A percentile compares a stretch with the other conserved stretches of the same genome.
These are phyloP conservation scores for Penicillium waksmanii DNA, from an alignment of 495 filamentous ascomycete genomes.

Conservation along the genomic window DNA sequence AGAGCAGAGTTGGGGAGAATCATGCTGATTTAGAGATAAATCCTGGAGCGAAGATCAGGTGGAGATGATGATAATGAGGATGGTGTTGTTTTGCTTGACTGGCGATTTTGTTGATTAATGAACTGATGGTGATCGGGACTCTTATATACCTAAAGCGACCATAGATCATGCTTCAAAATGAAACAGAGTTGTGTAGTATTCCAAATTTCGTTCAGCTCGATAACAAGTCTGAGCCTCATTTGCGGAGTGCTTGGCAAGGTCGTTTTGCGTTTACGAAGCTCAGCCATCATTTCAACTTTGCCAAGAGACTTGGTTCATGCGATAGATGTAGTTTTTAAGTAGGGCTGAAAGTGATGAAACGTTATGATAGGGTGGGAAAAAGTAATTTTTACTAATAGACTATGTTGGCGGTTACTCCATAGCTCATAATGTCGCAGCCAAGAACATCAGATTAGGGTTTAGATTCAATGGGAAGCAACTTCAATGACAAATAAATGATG, in stretches of 20 bases:
- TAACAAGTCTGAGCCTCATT: constrained; percentile 7
- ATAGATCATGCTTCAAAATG: too few relatives aligned
- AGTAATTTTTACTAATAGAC: too few relatives aligned
- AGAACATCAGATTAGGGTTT: too few relatives aligned
- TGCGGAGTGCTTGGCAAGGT: neutral
- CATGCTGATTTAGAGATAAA: constrained; percentile 7
- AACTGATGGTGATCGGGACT: neutral
- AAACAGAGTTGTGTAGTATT: constrained; percentile 6
- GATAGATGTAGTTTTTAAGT: neutral
- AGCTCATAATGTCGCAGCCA: too few relatives aligned
- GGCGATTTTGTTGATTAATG: too few relatives aligned
- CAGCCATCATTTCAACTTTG: neutral
- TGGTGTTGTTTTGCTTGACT: neutral
- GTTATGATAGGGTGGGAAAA: too few relatives aligned
- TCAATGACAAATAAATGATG: too few relatives aligned
- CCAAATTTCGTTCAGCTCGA: constrained; percentile 15
- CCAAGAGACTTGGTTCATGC: neutral
- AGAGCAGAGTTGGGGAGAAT: constrained; percentile 22
- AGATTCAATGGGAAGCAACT: too few relatives aligned
- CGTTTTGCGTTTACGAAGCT: neutral
- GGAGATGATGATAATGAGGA: neutral
- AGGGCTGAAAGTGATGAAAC: too few relatives aligned
- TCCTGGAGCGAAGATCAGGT: neutral
- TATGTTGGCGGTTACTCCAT: too few relatives aligned
- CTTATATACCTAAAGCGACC: neutral